Base-by-base conservation (phyloP, 1,284 basidiomycete genomes). In the Flammula alnicola region DNA sequence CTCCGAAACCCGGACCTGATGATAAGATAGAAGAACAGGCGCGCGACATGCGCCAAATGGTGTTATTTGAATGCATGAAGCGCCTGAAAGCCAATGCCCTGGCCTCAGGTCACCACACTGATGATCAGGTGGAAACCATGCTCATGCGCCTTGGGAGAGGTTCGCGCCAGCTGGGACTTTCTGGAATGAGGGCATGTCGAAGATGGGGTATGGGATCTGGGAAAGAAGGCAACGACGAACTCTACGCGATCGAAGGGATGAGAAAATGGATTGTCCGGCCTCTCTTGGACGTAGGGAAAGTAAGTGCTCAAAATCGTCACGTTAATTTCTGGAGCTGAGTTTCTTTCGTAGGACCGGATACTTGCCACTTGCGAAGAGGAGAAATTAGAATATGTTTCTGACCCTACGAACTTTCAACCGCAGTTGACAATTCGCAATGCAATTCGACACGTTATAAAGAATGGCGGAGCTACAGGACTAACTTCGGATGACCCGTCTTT, bases 61-160 rank as follows among this genome's bases (percentile, higher is more conserved):
- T 77, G 4, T 61, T 92, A 25, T 81, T 86, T 55, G 51, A 73
- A 6, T 67, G 59, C 0, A 78, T 91, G 79, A 63, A 63, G 2
- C 52, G 57, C 1, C 51, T 64, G 0, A 60, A 71, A 0, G 64
- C 74, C 3, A 56, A 71, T 14, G 63, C 75, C 10, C 62, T 90
- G 46, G 85, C 84, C 1, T 76, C 85, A 41, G 89, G 79, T 0
- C 89, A 92, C 57, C 89, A 92, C 59, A 76, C 77, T 3, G 88
- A 92, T 60, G 89, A 92, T 60, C 88, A 91, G 60, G 77, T 90
- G 6, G 89, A 92, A 64, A 92, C 89, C 0, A 75, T 81, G 19
- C 67, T 92, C 36, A 83, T 91, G 75, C 80, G 90, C 6, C 63
- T 87, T 14, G 72, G 76, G 5, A 77, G 67, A 53, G 81, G 84